Conservation (phyloP, 371 early-diverging fungal genomes). For the Mucor circinelloides region DNA sequence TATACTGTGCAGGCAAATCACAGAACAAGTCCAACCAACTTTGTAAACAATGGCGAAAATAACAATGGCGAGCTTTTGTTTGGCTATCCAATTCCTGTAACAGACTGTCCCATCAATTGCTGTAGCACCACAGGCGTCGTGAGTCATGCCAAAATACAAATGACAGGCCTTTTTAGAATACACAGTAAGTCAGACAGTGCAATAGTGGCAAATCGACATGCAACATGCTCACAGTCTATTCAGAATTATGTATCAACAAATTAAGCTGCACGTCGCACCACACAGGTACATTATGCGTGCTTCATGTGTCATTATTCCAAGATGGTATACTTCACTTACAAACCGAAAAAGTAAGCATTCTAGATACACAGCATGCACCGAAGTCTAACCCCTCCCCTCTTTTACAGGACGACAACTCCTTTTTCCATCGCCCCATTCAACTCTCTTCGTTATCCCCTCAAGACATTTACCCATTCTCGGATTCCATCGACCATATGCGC, state of each 20-base stretch:
- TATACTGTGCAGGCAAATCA: background rate
- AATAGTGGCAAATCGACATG: background rate
- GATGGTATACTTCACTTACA: slow-evolving; percentile 22
- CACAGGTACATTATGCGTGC: slow-evolving; percentile 14
- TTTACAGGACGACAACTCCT: slow-evolving; percentile 13
- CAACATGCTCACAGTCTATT: no score
- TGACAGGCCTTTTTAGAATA: slow-evolving; percentile 22
- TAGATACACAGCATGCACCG: background rate
- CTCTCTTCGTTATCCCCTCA: slow-evolving; percentile 32
- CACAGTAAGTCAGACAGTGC: slow-evolving; percentile 12
- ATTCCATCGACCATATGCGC: slow-evolving; percentile 53
- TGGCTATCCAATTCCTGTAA: slow-evolving; percentile 24
- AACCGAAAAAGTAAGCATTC: slow-evolving; percentile 20
- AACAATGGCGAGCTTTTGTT: slow-evolving; percentile 5
- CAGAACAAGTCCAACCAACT: slow-evolving; percentile 12
- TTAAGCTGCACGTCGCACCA: slow-evolving; percentile 23
- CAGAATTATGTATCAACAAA: slow-evolving; percentile 27
- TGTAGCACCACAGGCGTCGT: slow-evolving; percentile 5
- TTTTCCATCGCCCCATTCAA: slow-evolving; percentile 27
- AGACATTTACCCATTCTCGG: slow-evolving; percentile 47
- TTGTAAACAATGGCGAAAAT: background rate
- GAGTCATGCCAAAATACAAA: slow-evolving; percentile 5
- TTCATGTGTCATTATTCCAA: slow-evolving; percentile 21
- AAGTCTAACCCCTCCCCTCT: background rate
- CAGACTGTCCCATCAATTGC: slow-evolving; percentile 26